Evolutionary conservation across 768 basidiomycete genomes (phyloP), one percentile per base, ranked within the genome.

Genomic region (Panus rudis): DNA sequence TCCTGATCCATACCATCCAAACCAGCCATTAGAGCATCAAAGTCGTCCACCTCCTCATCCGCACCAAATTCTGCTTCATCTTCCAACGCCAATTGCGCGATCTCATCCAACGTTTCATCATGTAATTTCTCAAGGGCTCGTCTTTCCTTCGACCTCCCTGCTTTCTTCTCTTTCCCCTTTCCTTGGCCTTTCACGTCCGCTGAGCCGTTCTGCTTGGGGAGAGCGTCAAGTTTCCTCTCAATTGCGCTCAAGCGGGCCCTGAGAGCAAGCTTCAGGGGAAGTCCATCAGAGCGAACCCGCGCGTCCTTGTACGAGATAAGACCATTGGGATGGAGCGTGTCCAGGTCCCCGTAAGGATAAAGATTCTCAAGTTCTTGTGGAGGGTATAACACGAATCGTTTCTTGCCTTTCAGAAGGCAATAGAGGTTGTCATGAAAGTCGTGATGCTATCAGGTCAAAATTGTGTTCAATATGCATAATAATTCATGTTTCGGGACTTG

Each of bases 351-450:
- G 37, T 59, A 43, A 2, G 58, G 55, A 20, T 57, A 54, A 8
- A 62, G 54, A 33, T 60, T 25, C 20, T 47, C 16, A 14, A 51
- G 20, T 30, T 56, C 55, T 3, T 47, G 34, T 3, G 60, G 60
- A 2, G 60, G 59, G 41, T 50, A 62, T 30, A 62, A 52, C 26
- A 62, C 57, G 49, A 62, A 62, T 22, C 60, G 58, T 39, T 62
- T 62, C n/a, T 43, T 39, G 12, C 60, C 60, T 10, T 48, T 46
- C 20, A 62, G 45, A 10, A 62, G 52, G 41, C 53, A 53, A 48
- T 62, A 62, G 17, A 62, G 53, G 42, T 62, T 62, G 51, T 62
- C 60, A 42, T 62, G 60, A 33, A 59, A 59, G 43, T 62, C 60
- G 28, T 61, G 59, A 31, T 61, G 59, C 59, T 61, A 40, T 3